phyloP scores from a whole-genome alignment of 768 basidiomycete species.

The Hericium coralloides region DNA sequence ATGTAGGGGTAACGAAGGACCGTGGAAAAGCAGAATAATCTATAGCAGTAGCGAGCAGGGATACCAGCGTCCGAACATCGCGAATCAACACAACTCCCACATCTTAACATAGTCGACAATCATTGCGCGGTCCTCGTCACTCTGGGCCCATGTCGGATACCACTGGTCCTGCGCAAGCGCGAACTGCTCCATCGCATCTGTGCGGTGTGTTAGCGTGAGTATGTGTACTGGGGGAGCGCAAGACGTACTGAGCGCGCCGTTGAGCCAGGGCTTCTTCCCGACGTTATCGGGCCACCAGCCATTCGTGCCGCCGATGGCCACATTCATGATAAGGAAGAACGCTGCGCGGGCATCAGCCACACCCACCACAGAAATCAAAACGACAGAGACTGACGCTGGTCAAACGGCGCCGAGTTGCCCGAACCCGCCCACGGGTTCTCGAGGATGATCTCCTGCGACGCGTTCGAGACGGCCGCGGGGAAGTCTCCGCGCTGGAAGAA shows the following conservation, averaged over 20 bases:
- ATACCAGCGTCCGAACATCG: no score
- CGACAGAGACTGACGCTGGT: conserved; percentile 42
- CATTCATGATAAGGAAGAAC: conserved; percentile 80
- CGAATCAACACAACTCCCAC: conserved; percentile 11
- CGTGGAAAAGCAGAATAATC: no score
- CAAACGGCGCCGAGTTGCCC: conserved; percentile 69
- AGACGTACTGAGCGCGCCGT: conserved; percentile 38
- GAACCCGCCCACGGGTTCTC: conserved; percentile 74
- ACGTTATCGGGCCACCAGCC: conserved; percentile 88
- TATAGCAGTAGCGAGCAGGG: no score
- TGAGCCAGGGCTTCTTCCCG: conserved; percentile 74
- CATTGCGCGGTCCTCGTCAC: conserved; percentile 53
- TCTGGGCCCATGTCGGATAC: conserved; percentile 66
- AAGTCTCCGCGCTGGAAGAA: conserved; percentile 75
- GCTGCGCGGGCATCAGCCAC: conserved; percentile 26
- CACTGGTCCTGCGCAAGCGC: conserved; percentile 49
- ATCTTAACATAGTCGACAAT: conserved; percentile 33
- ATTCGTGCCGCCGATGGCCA: conserved; percentile 82
- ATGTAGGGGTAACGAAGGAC: no score
- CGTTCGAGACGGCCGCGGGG: conserved; percentile 49
- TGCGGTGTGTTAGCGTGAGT: not conserved
- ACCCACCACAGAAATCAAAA: not conserved
- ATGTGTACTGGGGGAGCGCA: not conserved
- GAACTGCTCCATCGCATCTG: conserved; percentile 67
- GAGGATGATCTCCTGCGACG: conserved; percentile 51